These are phyloP conservation scores for Ajuga chamaepitys DNA, from an alignment of 257 asterid genomes.

Conservation along the genomic window DNA sequence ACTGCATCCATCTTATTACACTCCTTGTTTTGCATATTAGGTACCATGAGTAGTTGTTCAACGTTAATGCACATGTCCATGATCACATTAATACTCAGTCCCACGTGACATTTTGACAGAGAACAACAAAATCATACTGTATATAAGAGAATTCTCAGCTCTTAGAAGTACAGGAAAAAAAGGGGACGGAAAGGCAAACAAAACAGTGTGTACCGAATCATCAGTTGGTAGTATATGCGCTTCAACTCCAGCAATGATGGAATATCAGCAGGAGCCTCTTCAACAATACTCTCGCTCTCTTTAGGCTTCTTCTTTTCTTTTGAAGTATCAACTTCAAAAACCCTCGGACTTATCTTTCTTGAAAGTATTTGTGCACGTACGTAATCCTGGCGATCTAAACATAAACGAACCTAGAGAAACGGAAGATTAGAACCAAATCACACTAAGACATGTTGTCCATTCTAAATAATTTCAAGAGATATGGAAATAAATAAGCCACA, in stretches of 20 bases:
- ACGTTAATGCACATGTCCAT: neutral
- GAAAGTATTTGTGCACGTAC: slow-evolving; percentile 98
- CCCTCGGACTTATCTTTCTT: slow-evolving; percentile 90
- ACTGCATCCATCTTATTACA: neutral
- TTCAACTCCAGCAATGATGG: slow-evolving; percentile 85
- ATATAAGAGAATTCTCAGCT: neutral
- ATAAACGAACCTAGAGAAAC: slow-evolving; percentile 74
- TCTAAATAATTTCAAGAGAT: slow-evolving; percentile 8
- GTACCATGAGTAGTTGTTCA: neutral
- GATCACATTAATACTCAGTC: neutral
- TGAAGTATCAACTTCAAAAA: slow-evolving; percentile 79
- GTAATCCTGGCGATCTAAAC: slow-evolving; percentile 88
- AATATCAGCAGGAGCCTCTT: slow-evolving; percentile 91
- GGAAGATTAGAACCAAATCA: slow-evolving; percentile 13
- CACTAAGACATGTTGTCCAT: neutral
- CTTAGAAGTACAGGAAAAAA: neutral
- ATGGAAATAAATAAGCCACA: slow-evolving; percentile 14
- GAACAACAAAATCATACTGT: neutral
- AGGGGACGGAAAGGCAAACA: neutral
- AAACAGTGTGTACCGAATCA: slow-evolving; percentile 62
- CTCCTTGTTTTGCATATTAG: neutral
- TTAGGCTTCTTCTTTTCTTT: slow-evolving; percentile 85
- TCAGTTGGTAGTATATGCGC: slow-evolving; percentile 83
- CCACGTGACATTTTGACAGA: neutral
- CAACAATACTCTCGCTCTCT: slow-evolving; percentile 80